Base-by-base conservation (phyloP, 2,329 filamentous ascomycete genomes). In the Calonectria henricotiae region DNA sequence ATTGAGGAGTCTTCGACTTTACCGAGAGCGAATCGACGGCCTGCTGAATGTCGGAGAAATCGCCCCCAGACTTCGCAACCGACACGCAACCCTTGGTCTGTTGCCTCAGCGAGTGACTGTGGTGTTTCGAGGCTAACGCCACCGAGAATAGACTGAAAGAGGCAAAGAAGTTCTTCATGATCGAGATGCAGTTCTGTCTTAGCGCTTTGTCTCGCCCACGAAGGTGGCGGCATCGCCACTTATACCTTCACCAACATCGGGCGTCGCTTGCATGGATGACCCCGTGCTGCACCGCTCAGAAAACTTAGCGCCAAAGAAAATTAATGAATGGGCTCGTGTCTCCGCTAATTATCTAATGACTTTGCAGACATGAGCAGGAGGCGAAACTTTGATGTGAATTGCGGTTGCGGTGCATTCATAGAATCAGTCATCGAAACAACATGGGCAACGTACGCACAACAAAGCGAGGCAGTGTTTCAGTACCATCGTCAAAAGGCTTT, bases 1-100 rank as follows among this genome's bases (percentile, higher is more conserved):
- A 88, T 67, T 90, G 88, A 2, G 83, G 83, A 1, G 79, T 71
- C 2, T 86, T 84, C 15, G 84, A 83, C 3, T 83, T 82, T 1
- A 85, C 86, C 25, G 85, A 86, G 9, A 92, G 84, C 9, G 89
- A 85, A 75, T 89, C 79, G 67, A 92, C 85, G 17, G 90, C 90
- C n/a, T 84, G 80, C 77, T 89, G 87, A 60, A 91, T 58, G 6
- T 74, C 78, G 69, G 75, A 77, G 74, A 78, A 81, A 27, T 70
- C 73, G 70, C 81, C 66, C 79, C 87, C 74, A 27, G 76, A 78
- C 73, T 79, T 80, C 23, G 81, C 80, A 6, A 89, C 88, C 3
- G 85, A 82, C 13, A 89, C 81, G 64, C 87, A 86, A 13, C 87
- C 87, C 5, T 82, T 74, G 2, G 88, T 88, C 2, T 81, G 75